Percentiles rank a stretch among this genome's conserved stretches.
These are phyloP conservation scores for Inga laurina DNA, from an alignment of 306 rosid species.

Conservation along the genomic window DNA sequence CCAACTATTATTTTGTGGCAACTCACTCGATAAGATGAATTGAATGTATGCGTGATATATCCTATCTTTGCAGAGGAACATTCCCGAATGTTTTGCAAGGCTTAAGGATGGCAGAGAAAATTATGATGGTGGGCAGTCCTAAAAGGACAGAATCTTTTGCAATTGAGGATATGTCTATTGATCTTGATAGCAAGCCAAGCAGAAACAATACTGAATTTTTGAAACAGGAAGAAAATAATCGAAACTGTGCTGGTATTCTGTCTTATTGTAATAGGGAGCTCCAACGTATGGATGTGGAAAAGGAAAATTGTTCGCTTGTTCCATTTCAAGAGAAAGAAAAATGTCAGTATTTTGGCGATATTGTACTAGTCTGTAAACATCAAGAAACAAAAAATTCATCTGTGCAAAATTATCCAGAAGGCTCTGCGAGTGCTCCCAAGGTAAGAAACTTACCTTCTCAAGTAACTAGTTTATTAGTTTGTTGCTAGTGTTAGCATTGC, in stretches of 20 bases:
- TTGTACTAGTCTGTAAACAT: slow-evolving; percentile 36
- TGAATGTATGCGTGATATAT: slow-evolving; percentile 22
- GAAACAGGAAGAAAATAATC: slow-evolving; percentile 36
- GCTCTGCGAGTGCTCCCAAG: slow-evolving; percentile 41
- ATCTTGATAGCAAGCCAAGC: slow-evolving; percentile 22
- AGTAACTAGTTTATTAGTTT: slow-evolving; percentile 6
- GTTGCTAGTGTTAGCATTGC: neutral
- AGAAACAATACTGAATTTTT: slow-evolving; percentile 17
- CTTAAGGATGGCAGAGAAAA: slow-evolving; percentile 34
- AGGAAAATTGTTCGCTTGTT: slow-evolving; percentile 20
- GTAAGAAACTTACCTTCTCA: slow-evolving; percentile 37
- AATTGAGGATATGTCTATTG: slow-evolving; percentile 30
- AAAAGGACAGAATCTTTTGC: slow-evolving; percentile 29
- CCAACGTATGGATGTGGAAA: slow-evolving; percentile 30
- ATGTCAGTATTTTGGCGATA: slow-evolving; percentile 20
- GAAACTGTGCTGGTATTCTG: slow-evolving; percentile 3
- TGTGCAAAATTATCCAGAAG: slow-evolving; percentile 37
- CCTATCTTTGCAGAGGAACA: slow-evolving; percentile 40
- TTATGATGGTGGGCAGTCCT: slow-evolving; percentile 34
- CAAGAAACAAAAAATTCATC: slow-evolving; percentile 28
- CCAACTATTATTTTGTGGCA: slow-evolving; percentile 11
- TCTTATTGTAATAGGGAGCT: slow-evolving; percentile 31
- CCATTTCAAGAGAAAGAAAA: slow-evolving; percentile 34
- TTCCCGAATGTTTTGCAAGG: slow-evolving; percentile 40
- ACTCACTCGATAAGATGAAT: slow-evolving; percentile 10